Base-by-base conservation (phyloP, 352 stramenopile genomes). In the Thraustochytrium sp. region DNA sequence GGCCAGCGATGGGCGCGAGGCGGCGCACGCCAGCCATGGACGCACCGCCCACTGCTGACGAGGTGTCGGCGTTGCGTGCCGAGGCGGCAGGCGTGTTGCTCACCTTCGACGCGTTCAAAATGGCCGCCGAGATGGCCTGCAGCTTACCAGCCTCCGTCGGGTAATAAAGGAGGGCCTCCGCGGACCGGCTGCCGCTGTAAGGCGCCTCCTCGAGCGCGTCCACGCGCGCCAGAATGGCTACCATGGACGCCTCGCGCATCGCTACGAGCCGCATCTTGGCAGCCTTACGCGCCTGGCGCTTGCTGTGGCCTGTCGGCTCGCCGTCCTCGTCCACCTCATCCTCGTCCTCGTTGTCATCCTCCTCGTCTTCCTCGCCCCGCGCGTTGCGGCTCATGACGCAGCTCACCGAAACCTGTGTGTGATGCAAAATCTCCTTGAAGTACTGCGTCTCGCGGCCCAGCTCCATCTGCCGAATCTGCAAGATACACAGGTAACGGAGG, bases 381-480 rank as follows among this genome's bases (percentile, higher is more conserved):
- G 11, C 38, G 26, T 4, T 51, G 23, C 56, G 51, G 16, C 13
- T 82, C 74, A 82, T 82, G 34, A 73, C 29, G 61, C 74, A 54
- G 55, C 38, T 82, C 31, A 82, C 74, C 4, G 74, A 82, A 9
- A 51, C 31, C 26, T 82, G 37, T 9, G 51, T 37, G 31, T 38
- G n/a, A 18, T 82, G 74, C 49, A 82, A 29, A 3, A 54, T 63
- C 36, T 82, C 74, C 74, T 82, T 82, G 42, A 82, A 68, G 46
- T 56, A 73, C 38, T 38, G 49, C 23, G 65, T 82, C 31, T 82
- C 74, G 11, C 49, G 42, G 4, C 74, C 74, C 9, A 54, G 23
- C 56, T 82, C 37, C 31, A 73, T 13, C 42, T 82, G 49, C 51
- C 51, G 18, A 31, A 82, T 55, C n/a, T 63, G 40, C 1, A 73